These are phyloP conservation scores for Eucalyptus marginata DNA, from an alignment of 345 rosid genomes.

Conservation along the genomic window DNA sequence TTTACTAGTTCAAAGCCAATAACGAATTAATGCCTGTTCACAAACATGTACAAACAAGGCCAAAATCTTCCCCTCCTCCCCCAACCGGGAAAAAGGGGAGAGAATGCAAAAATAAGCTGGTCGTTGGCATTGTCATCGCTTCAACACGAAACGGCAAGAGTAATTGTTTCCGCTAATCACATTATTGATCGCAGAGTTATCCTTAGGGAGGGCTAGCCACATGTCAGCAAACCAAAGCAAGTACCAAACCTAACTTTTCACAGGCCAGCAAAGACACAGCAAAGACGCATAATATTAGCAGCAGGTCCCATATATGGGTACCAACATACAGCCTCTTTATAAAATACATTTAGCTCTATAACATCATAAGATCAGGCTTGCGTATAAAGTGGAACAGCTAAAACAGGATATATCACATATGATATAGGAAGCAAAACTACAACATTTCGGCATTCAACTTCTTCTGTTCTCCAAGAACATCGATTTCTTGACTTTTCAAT, in stretches of 20 bases:
- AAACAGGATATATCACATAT: not conserved
- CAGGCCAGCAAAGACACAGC: not conserved
- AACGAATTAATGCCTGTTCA: not conserved
- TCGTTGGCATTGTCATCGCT: not conserved
- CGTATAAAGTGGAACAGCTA: not conserved
- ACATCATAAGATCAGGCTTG: not conserved
- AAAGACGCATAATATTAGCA: not conserved
- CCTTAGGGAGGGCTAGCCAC: not conserved
- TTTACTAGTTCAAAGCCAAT: not conserved
- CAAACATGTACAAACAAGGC: not conserved
- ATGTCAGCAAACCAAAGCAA: not conserved
- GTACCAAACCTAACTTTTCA: not conserved
- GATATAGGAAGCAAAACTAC: not conserved
- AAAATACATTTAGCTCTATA: not conserved
- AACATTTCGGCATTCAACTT: not conserved
- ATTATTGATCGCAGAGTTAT: not conserved
- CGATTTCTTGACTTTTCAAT: not conserved
- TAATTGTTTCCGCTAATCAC: not conserved
- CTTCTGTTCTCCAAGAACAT: not conserved
- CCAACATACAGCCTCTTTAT: not conserved
- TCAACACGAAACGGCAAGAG: not conserved
- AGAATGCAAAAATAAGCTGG: not conserved
- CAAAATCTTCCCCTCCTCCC: not conserved
- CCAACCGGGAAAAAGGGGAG: not conserved
- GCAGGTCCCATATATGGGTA: not conserved